Conservation (phyloP, 345 rosid genomes). For the Syzygium oleosum region DNA sequence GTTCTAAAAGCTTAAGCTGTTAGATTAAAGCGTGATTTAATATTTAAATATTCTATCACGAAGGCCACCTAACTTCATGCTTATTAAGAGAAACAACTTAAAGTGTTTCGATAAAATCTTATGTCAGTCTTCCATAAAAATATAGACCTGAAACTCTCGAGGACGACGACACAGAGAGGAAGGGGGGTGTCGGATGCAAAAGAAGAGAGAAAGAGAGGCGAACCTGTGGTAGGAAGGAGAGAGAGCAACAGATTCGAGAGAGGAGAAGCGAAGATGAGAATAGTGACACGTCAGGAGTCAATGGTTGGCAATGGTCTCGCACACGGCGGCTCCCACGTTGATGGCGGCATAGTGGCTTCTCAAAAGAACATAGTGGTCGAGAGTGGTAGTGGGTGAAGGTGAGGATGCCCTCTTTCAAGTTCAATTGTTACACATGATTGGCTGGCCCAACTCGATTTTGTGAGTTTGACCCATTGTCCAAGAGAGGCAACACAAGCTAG, state of each 20-base stretch:
- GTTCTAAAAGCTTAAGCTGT: too few species aligned
- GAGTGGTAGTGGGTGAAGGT: not conserved
- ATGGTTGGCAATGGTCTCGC: not conserved
- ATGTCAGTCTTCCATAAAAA: not conserved
- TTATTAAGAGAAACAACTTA: not conserved
- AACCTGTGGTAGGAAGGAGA: not conserved
- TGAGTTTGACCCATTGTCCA: too few species aligned
- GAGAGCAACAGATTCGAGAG: not conserved
- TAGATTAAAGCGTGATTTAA: too few species aligned
- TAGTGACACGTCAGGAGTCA: not conserved
- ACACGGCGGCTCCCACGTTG: not conserved
- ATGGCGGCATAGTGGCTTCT: not conserved
- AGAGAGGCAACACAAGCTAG: too few species aligned
- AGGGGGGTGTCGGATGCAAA: not conserved
- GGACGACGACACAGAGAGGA: not conserved
- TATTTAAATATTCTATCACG: too few species aligned
- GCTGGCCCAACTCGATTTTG: too few species aligned
- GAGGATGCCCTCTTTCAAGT: not conserved
- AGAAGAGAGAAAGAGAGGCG: not conserved
- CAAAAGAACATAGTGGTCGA: not conserved
- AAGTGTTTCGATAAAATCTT: not conserved
- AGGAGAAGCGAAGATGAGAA: not conserved
- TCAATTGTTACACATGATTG: too few species aligned
- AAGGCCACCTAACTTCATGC: not conserved
- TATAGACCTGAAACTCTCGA: not conserved